phyloP scores from a whole-genome alignment of 495 filamentous ascomycete genomes.

The Neurospora terricola region DNA sequence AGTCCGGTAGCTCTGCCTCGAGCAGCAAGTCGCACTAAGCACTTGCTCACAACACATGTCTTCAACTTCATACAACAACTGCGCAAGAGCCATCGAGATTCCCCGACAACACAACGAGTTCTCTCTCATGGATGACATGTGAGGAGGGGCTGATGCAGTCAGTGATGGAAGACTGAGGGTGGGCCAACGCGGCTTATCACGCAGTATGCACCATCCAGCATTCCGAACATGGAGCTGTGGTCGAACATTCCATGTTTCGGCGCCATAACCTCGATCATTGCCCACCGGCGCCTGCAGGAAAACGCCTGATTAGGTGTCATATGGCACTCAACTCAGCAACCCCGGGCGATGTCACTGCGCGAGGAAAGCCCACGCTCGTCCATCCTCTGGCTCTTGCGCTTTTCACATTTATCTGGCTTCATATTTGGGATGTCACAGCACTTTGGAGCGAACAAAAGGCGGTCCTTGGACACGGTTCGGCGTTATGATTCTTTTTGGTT shows the following conservation, averaged over 20 bases:
- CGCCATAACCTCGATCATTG: background rate
- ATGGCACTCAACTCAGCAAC: background rate
- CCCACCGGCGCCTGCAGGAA: background rate
- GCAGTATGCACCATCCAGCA: background rate
- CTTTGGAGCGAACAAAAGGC: background rate
- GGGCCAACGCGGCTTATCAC: background rate
- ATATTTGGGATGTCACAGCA: background rate
- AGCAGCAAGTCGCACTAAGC: constrained; percentile 17
- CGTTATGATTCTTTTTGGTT: background rate
- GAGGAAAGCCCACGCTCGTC: background rate
- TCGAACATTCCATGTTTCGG: background rate
- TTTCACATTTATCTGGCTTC: background rate
- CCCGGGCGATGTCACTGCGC: background rate
- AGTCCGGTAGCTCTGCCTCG: constrained; percentile 19
- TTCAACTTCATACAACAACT: background rate
- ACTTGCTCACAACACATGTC: background rate
- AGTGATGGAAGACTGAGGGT: background rate
- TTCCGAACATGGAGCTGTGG: background rate
- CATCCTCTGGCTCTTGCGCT: background rate
- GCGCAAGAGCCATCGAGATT: background rate
- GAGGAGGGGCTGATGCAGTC: background rate
- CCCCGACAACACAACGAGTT: background rate
- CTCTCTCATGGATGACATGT: background rate
- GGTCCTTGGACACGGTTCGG: background rate
- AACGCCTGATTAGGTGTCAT: background rate